These are phyloP conservation scores for Xylariaceae sp. DNA, from an alignment of 2,329 filamentous ascomycete genomes.

Conservation along the genomic window DNA sequence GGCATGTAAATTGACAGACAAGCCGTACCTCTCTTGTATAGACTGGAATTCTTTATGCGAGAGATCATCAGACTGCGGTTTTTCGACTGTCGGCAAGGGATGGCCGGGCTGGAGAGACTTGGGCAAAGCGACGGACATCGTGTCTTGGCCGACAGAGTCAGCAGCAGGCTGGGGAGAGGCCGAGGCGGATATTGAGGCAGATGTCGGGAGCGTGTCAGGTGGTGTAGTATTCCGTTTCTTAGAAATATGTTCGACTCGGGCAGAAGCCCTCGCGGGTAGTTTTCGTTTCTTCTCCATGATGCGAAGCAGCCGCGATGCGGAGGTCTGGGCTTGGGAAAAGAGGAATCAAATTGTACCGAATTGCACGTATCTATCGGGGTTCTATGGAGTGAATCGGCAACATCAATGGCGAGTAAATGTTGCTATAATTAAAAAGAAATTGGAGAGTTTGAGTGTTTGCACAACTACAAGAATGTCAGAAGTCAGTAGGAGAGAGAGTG, in stretches of 20 bases:
- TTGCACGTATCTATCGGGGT: too few species aligned
- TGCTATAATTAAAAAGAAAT: too few species aligned
- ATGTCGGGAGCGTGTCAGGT: slow-evolving; percentile 47
- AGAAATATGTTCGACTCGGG: slow-evolving; percentile 52
- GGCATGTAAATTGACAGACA: slow-evolving; percentile 6
- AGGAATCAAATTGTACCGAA: background rate
- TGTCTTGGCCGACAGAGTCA: slow-evolving; percentile 33
- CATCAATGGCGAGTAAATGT: too few species aligned
- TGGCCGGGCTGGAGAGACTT: slow-evolving; percentile 58
- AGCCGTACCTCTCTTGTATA: slow-evolving; percentile 60
- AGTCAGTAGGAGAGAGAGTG: too few species aligned
- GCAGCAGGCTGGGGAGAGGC: slow-evolving; percentile 33
- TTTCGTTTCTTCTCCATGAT: slow-evolving; percentile 62
- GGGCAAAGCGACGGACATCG: slow-evolving; percentile 42
- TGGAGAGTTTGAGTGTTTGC: too few species aligned
- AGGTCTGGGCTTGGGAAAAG: background rate
- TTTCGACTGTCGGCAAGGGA: slow-evolving; percentile 64
- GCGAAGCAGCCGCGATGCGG: background rate
- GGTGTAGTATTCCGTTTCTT: slow-evolving; percentile 57
- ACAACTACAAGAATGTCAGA: too few species aligned
- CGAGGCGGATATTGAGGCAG: slow-evolving; percentile 31
- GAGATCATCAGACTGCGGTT: slow-evolving; percentile 59
- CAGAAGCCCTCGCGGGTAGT: slow-evolving; percentile 56
- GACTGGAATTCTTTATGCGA: slow-evolving; percentile 64
- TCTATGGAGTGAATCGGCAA: too few species aligned